Conservation (phyloP, 805 yeast species). For the Cyberlindnera meyerae region DNA sequence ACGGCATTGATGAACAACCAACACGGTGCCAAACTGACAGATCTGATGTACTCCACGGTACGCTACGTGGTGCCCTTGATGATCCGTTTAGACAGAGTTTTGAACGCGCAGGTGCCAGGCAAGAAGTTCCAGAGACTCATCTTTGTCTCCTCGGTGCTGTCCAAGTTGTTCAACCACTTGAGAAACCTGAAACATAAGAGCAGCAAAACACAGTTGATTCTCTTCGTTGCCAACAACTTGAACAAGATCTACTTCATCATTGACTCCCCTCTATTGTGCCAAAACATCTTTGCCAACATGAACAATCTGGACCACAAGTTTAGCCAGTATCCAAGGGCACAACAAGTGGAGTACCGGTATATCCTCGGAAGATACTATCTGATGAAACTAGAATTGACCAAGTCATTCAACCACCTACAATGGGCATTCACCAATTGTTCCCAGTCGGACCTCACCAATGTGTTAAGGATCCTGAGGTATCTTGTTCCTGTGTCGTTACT, state of each 20-base stretch:
- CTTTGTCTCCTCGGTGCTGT: constrained; percentile 22
- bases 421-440: constrained; percentile 34
- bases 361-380: constrained; percentile 49
- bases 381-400: constrained; percentile 45
- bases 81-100: constrained; percentile 35
- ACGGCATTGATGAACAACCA: constrained; percentile 43
- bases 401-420: constrained; percentile 42
- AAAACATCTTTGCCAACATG: constrained; percentile 58
- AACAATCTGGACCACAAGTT: constrained; percentile 42
- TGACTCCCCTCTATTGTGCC: constrained; percentile 52
- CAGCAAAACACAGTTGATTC: constrained; percentile 41
- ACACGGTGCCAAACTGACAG: constrained; percentile 34
- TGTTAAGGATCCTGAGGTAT: constrained; percentile 36
- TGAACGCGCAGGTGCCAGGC: constrained; percentile 37
- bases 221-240: constrained; percentile 44
- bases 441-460: constrained; percentile 9
- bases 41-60: constrained; percentile 32
- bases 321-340: constrained; percentile 35
- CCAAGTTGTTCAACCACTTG: constrained; percentile 26
- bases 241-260: constrained; percentile 50
- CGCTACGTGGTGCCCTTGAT: constrained; percentile 43
- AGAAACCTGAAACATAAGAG: constrained; percentile 26
- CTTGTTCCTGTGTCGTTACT: constrained; percentile 48
- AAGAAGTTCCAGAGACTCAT: constrained; percentile 38
- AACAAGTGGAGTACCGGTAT: constrained; percentile 48